A percentile compares a stretch with the other conserved stretches of the same genome.
Evolutionary conservation across 2,329 filamentous ascomycete genomes (phyloP).

Genomic region (Aspergillus costaricaensis): DNA sequence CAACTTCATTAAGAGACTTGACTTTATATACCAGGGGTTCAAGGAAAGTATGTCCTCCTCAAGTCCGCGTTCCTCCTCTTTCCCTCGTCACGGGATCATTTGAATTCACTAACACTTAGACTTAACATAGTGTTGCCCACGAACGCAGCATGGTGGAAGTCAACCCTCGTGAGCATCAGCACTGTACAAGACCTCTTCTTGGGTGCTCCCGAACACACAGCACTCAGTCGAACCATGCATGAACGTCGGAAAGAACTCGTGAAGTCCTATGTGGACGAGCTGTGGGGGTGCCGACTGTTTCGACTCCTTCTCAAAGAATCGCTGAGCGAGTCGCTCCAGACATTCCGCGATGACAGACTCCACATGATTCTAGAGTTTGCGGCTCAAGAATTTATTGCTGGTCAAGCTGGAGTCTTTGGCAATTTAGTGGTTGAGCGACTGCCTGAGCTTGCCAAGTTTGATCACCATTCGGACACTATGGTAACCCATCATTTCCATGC

Average conservation of each 20-base stretch:
- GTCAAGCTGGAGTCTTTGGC: background rate
- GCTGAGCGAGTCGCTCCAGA: background rate
- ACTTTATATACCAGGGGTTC: background rate
- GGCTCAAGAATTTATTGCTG: background rate
- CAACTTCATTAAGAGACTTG: background rate
- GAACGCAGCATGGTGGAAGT: background rate
- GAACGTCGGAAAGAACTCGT: background rate
- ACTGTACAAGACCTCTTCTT: too few relatives aligned
- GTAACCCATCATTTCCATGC: too few relatives aligned
- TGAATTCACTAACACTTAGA: too few relatives aligned
- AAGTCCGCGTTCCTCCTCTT: too few relatives aligned
- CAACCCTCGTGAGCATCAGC: background rate
- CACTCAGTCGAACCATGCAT: background rate
- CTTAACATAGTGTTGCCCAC: too few relatives aligned
- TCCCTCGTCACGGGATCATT: too few relatives aligned
- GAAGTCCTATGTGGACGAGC: background rate
- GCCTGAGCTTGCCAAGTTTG: background rate
- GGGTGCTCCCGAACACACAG: too few relatives aligned
- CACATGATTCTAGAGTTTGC: background rate
- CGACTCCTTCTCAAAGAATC: background rate
- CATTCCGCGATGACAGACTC: background rate
- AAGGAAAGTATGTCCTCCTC: too few relatives aligned
- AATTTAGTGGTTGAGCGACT: background rate
- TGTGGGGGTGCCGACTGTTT: background rate
- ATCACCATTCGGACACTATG: background rate